Conservation (phyloP, 176 grass and related monocot species). For the Aegilops tauschii region DNA sequence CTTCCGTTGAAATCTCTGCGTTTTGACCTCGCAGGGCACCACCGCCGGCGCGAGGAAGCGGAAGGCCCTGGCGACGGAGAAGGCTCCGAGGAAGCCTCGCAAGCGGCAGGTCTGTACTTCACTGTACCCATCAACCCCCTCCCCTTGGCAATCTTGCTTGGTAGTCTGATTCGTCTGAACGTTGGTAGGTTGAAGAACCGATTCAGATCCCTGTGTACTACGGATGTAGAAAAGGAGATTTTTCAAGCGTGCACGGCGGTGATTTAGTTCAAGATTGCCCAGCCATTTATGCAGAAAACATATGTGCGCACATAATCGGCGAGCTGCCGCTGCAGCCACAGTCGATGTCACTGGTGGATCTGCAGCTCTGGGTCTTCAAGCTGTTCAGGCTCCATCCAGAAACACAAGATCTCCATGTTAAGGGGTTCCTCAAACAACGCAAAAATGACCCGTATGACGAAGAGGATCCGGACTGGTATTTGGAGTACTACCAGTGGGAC, state of each 20-base stretch:
- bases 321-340: neutral
- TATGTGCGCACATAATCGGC: neutral
- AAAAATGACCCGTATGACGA: neutral
- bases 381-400: neutral
- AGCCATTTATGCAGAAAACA: neutral
- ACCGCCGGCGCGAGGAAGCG: constrained; percentile 4
- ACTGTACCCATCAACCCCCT: neutral
- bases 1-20: neutral
- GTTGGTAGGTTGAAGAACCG: neutral
- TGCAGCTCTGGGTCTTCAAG: neutral
- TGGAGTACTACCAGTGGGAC: neutral
- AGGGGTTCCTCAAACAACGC: neutral
- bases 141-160: neutral
- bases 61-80: neutral
- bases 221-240: neutral
- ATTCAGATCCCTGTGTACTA: neutral
- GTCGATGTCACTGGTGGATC: neutral
- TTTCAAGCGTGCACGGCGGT: neutral
- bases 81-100: neutral
- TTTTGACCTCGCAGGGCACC: neutral
- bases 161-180: neutral
- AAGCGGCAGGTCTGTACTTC: neutral
- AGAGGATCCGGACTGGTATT: neutral
- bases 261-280: neutral
- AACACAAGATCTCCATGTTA: neutral